Conservation (phyloP, 148 eudicot genomes). For the Chenopodium berlandieri region DNA sequence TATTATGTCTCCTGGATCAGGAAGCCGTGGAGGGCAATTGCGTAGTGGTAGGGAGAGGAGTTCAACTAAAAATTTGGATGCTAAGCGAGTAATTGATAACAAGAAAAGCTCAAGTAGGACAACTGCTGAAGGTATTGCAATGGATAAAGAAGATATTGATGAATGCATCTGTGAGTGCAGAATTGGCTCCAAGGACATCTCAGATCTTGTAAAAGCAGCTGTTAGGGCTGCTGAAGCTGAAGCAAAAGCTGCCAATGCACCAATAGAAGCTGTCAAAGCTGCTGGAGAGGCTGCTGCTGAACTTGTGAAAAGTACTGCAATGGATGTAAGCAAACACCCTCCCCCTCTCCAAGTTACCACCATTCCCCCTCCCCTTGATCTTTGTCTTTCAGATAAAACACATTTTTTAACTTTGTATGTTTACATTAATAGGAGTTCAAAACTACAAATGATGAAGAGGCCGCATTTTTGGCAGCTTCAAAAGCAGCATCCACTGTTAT, state of each 20-base stretch:
- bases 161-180: slow-evolving; percentile 71
- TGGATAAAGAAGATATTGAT: slow-evolving; percentile 72
- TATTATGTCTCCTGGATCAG: slow-evolving; percentile 65
- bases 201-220: slow-evolving; percentile 83
- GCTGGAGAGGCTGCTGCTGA: slow-evolving; percentile 99
- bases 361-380: not conserved
- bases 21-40: slow-evolving; percentile 53
- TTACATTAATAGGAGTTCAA: slow-evolving; percentile 48
- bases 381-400: not conserved
- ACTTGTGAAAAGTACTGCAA: slow-evolving; percentile 85
- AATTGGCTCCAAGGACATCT: slow-evolving; percentile 77
- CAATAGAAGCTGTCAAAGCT: slow-evolving; percentile 78
- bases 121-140: slow-evolving; percentile 34
- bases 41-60: slow-evolving; percentile 53
- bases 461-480: slow-evolving; percentile 87
- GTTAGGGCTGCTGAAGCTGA: slow-evolving; percentile 97
- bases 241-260: slow-evolving; percentile 87
- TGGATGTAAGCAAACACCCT: slow-evolving; percentile 52
- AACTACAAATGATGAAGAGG: slow-evolving; percentile 72
- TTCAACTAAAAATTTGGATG: slow-evolving; percentile 40
- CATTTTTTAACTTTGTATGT: slow-evolving; percentile 5
- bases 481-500: slow-evolving; percentile 85
- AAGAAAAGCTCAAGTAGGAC: slow-evolving; percentile 36
- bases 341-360: not conserved
- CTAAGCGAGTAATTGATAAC: slow-evolving; percentile 41